phyloP scores from a whole-genome alignment of 1,284 basidiomycete species.

The Moesziomyces globuligerus region DNA sequence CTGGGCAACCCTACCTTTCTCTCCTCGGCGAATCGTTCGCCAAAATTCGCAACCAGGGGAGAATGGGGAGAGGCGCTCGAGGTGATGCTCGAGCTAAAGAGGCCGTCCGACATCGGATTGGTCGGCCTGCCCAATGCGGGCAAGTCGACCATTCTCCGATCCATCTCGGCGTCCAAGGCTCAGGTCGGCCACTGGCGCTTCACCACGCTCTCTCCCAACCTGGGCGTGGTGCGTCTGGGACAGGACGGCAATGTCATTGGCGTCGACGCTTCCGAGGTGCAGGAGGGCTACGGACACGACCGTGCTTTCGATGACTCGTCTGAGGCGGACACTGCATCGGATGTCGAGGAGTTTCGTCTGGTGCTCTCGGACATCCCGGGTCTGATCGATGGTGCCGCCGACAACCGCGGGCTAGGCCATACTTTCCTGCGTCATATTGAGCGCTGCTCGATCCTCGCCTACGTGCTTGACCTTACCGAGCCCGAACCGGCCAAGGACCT shows the following conservation, averaged over 20 bases:
- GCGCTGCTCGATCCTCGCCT: slow-evolving; percentile 86
- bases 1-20: slow-evolving; percentile 89
- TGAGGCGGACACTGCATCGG: slow-evolving; percentile 78
- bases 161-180: slow-evolving; percentile 83
- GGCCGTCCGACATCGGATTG: slow-evolving; percentile 90
- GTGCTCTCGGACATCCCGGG: slow-evolving; percentile 98
- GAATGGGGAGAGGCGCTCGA: slow-evolving; percentile 82
- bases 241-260: slow-evolving; percentile 71
- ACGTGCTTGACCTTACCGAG: slow-evolving; percentile 87
- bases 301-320: not conserved
- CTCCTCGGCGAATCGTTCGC: slow-evolving; percentile 69
- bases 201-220: slow-evolving; percentile 92
- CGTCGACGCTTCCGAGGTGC: slow-evolving; percentile 32
- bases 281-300: slow-evolving; percentile 33
- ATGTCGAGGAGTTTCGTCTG: slow-evolving; percentile 75
- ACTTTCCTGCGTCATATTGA: slow-evolving; percentile 93
- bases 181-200: slow-evolving; percentile 92
- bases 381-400: slow-evolving; percentile 82
- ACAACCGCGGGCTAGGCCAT: slow-evolving; percentile 91
- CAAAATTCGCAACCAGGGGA: slow-evolving; percentile 72
- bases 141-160: slow-evolving; percentile 82
- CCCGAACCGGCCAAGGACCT: slow-evolving; percentile 76
- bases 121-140: slow-evolving; percentile 95
- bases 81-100: slow-evolving; percentile 90
- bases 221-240: slow-evolving; percentile 87